Percentiles rank a stretch among this genome's conserved stretches.
Evolutionary conservation across 2,329 filamentous ascomycete genomes (phyloP).

Genomic region (Penicillium aurantiogriseum): DNA sequence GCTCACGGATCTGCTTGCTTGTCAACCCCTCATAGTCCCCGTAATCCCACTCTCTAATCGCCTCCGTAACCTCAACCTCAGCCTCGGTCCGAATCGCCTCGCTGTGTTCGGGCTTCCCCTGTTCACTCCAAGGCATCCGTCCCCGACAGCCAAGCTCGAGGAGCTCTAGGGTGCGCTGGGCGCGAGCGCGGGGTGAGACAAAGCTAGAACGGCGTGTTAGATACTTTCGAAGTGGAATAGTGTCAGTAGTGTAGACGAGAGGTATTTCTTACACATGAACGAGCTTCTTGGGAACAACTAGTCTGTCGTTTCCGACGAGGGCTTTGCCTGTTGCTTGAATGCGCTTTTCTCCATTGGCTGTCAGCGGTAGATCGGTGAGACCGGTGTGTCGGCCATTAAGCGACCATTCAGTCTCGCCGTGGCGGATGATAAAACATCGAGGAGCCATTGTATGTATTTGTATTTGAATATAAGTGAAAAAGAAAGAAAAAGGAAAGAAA

Average conservation of each 20-base stretch:
- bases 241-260: slow-evolving; percentile 27
- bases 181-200: slow-evolving; percentile 80
- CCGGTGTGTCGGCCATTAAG: slow-evolving; percentile 83
- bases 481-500: not conserved
- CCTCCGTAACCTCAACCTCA: slow-evolving; percentile 65
- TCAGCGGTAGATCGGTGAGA: slow-evolving; percentile 80
- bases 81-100: slow-evolving; percentile 55
- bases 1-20: slow-evolving; percentile 63
- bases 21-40: slow-evolving; percentile 83
- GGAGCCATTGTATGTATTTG: slow-evolving; percentile 52
- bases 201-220: slow-evolving; percentile 51
- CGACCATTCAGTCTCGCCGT: slow-evolving; percentile 96
- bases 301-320: slow-evolving; percentile 75
- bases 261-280: slow-evolving; percentile 67
- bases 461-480: not conserved
- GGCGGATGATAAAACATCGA: slow-evolving; percentile 77
- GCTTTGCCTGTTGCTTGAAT: slow-evolving; percentile 75
- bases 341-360: slow-evolving; percentile 73
- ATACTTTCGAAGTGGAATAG: not conserved
- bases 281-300: slow-evolving; percentile 79
- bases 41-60: slow-evolving; percentile 84
- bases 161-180: slow-evolving; percentile 86
- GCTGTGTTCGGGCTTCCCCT: slow-evolving; percentile 30
- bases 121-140: slow-evolving; percentile 66
- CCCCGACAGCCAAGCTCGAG: slow-evolving; percentile 71